A percentile compares a stretch with the other conserved stretches of the same genome.
Conservation (phyloP, 768 basidiomycete genomes). For the Rhodotorula sphaerocarpa region DNA sequence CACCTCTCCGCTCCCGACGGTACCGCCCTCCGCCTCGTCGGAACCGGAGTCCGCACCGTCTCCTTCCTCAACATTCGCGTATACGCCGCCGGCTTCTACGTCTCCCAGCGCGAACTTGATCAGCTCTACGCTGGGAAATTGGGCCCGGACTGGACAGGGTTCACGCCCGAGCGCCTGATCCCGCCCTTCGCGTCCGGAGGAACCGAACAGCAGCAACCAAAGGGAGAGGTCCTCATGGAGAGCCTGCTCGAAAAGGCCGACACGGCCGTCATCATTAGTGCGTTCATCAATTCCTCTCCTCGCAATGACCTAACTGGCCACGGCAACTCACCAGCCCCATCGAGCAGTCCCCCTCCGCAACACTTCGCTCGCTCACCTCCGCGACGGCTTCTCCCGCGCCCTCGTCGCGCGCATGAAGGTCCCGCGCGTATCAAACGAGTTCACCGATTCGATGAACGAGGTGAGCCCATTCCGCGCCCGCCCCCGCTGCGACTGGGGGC, state of each 20-base stretch:
- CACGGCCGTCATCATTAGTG: constrained; percentile 44
- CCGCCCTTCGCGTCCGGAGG: constrained; percentile 16
- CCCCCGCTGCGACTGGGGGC: neutral
- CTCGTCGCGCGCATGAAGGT: constrained; percentile 44
- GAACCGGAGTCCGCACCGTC: constrained; percentile 46
- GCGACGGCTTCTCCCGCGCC: constrained; percentile 46
- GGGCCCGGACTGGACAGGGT: neutral
- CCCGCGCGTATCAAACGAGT: constrained; percentile 35
- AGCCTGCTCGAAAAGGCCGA: constrained; percentile 40
- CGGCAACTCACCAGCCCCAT: too few relatives aligned
- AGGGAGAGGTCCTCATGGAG: constrained; percentile 41
- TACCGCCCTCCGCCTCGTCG: constrained; percentile 41
- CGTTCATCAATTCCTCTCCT: constrained; percentile 2
- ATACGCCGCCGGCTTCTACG: constrained; percentile 45
- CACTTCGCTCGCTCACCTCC: constrained; percentile 46
- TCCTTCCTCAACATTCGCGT: constrained; percentile 46
- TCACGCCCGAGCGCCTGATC: constrained; percentile 13
- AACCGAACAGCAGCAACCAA: constrained; percentile 15
- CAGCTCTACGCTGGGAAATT: constrained; percentile 6
- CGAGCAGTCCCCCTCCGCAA: constrained; percentile 44
- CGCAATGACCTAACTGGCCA: too few relatives aligned
- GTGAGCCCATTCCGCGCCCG: constrained; percentile 33
- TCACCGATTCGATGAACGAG: constrained; percentile 41
- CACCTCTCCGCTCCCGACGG: constrained; percentile 22
- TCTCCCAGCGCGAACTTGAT: constrained; percentile 35